Evolutionary conservation across 2,329 filamentous ascomycete genomes (phyloP).

Genomic region (Ilyonectria destructans): DNA sequence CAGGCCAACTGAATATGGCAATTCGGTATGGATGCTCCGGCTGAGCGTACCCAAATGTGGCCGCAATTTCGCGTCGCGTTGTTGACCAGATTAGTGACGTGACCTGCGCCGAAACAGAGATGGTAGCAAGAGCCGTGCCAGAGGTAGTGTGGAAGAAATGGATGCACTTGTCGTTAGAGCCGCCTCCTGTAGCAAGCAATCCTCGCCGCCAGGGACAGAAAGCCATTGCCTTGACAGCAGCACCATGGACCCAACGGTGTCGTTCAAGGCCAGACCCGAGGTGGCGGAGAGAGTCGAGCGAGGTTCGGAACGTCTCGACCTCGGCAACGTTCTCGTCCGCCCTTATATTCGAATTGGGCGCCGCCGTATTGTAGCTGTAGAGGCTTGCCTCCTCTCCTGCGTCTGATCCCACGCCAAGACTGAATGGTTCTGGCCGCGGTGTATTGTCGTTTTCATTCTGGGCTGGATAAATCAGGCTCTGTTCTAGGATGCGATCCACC

Average conservation of each 20-base stretch:
- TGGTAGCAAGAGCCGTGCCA: slow-evolving; percentile 88
- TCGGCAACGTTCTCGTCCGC: slow-evolving; percentile 20
- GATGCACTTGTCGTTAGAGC: slow-evolving; percentile 94
- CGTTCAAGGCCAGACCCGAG: slow-evolving; percentile 73
- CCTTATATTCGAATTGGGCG: background rate
- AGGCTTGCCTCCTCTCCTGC: slow-evolving; percentile 29
- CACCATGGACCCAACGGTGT: slow-evolving; percentile 84
- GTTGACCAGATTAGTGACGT: slow-evolving; percentile 94
- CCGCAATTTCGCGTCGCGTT: slow-evolving; percentile 88
- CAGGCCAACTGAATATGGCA: slow-evolving; percentile 95
- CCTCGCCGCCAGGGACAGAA: slow-evolving; percentile 96
- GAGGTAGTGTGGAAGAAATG: slow-evolving; percentile 94
- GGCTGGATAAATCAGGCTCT: slow-evolving; percentile 15
- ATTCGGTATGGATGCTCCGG: slow-evolving; percentile 92
- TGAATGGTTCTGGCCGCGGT: slow-evolving; percentile 23
- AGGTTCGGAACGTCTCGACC: slow-evolving; percentile 46
- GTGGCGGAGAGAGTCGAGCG: slow-evolving; percentile 59
- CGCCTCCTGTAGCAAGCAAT: slow-evolving; percentile 91
- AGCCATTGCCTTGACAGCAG: slow-evolving; percentile 95
- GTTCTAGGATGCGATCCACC: slow-evolving; percentile 69
- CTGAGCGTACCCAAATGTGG: slow-evolving; percentile 94
- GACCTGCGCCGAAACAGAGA: slow-evolving; percentile 93
- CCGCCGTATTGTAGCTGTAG: slow-evolving; percentile 6
- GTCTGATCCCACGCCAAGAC: slow-evolving; percentile 30
- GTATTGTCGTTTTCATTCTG: slow-evolving; percentile 17